Evolutionary conservation across 345 rosid genomes (phyloP), one percentile per base, ranked within the genome.

Genomic region (Boechera retrofracta): DNA sequence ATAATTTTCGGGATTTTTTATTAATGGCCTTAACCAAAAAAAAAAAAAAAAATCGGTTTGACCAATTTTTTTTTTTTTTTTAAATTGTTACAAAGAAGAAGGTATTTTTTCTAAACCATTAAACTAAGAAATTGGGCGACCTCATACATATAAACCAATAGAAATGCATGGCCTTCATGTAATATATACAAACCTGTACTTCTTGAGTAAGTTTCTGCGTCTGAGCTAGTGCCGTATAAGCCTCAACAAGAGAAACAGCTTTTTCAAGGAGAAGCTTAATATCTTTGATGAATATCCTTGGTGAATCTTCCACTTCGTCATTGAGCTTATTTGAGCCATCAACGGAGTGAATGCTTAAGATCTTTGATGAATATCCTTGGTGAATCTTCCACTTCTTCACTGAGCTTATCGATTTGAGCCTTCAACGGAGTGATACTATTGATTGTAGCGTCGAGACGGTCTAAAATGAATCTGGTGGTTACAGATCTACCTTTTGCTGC

Each of bases 171-270:
- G 12, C 18, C 1, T 12, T 35, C n/a, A 21, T 9, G 35, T 48
- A 26, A 26, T 24, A 5, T 51, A 52, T 54, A 74, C 72, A 68
- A 48, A 67, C 74, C 69, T 48, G 45, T 0, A 60, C 15, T 67
- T 75, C 71, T 38, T 67, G 52, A 31, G 63, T 55, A 77, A 5
- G 80, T 64, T 54, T 70, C 80, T 33, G 36, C 66, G 80, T 52
- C 71, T 45, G 57, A 70, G 16, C 16, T 16, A 16, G 76, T 35
- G 62, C 44, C 2, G 65, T 36, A 64, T 77, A 71, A 45, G 35
- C 36, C 2, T 64, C 18, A 8, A 77, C 71, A 71, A 70, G 64
- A 54, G 0, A 0, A 24, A 44, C 66, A 0, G 71, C 80, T 4
- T 64, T 55, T 41, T 45, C 66, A 24, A 77, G 75, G n/a, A 69